Conservation (phyloP, 2,329 filamentous ascomycete genomes). For the Pseudogymnoascus sp. region DNA sequence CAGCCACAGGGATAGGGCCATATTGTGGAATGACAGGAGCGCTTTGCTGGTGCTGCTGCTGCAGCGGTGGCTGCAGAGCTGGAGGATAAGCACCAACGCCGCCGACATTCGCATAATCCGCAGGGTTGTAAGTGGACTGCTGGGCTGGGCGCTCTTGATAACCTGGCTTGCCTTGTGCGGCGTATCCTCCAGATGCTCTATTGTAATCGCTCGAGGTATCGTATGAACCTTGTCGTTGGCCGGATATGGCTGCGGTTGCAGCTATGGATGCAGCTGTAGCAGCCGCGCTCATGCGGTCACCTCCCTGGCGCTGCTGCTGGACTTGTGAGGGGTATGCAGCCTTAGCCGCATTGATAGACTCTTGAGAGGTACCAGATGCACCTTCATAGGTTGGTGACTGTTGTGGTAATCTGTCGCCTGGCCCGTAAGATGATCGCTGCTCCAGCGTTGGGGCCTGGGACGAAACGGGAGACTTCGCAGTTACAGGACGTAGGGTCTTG, state of each 20-base stretch:
- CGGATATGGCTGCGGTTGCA: slow-evolving; percentile 54
- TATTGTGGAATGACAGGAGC: slow-evolving; percentile 25
- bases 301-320: slow-evolving; percentile 39
- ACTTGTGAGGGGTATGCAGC: slow-evolving; percentile 45
- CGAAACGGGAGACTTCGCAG: slow-evolving; percentile 15
- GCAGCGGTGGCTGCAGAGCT: slow-evolving; percentile 27
- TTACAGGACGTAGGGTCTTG: slow-evolving; percentile 24
- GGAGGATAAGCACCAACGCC: slow-evolving; percentile 48
- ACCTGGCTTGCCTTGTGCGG: slow-evolving; percentile 13
- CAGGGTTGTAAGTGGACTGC: slow-evolving; percentile 69
- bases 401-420: slow-evolving; percentile 23
- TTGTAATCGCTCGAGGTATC: slow-evolving; percentile 28
- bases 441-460: slow-evolving; percentile 22
- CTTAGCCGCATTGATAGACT: slow-evolving; percentile 60
- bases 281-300: slow-evolving; percentile 46
- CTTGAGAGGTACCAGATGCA: slow-evolving; percentile 38
- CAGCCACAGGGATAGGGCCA: not conserved
- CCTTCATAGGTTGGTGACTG: slow-evolving; percentile 33
- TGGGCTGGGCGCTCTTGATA: slow-evolving; percentile 35
- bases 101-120: slow-evolving; percentile 63
- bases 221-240: slow-evolving; percentile 29
- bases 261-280: slow-evolving; percentile 48
- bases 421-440: slow-evolving; percentile 26
- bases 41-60: slow-evolving; percentile 33
- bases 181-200: slow-evolving; percentile 21